A percentile compares a stretch with the other conserved stretches of the same genome.
These are phyloP conservation scores for Penicillium fuscoglaucum DNA, from an alignment of 2,329 filamentous ascomycete species.

Conservation along the genomic window DNA sequence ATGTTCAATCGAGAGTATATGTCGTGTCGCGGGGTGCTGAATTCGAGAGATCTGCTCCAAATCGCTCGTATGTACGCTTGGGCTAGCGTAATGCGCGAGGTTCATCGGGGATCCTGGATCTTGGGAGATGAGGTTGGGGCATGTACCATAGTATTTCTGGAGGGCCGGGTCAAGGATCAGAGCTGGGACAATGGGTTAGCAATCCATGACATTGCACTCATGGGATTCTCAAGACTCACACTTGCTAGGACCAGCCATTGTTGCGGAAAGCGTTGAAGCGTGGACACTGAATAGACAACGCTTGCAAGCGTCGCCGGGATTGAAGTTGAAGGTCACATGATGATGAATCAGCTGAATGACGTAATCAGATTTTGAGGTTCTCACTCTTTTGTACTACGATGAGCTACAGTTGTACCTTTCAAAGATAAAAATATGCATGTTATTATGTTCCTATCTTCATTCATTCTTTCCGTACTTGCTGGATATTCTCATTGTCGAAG, in stretches of 20 bases:
- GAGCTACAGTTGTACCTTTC: not conserved
- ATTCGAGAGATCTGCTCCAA: not conserved
- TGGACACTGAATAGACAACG: constrained; percentile 13
- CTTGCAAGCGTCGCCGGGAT: constrained; percentile 9
- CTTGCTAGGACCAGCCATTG: constrained; percentile 55
- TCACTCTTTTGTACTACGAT: not conserved
- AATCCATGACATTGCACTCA: constrained; percentile 28
- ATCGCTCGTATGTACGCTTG: not conserved
- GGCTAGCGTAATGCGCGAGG: not conserved
- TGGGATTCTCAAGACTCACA: constrained; percentile 33
- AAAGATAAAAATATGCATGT: no score
- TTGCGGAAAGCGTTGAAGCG: constrained; percentile 30
- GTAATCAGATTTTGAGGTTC: constrained; percentile 1
- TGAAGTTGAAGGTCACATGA: constrained; percentile 21
- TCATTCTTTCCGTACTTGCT: not conserved
- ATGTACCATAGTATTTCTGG: constrained; percentile 54
- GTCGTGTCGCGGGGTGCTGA: not conserved
- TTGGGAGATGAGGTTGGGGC: constrained; percentile 17
- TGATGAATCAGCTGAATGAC: constrained; percentile 5
- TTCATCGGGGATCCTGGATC: not conserved
- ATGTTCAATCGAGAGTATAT: not conserved
- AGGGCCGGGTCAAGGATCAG: constrained; percentile 47
- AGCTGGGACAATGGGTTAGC: constrained; percentile 53
- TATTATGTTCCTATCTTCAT: not conserved
- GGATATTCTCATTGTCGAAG: not conserved